phyloP scores from a whole-genome alignment of 192 early-diverging fungal species.

The Dimargaris verticillata region DNA sequence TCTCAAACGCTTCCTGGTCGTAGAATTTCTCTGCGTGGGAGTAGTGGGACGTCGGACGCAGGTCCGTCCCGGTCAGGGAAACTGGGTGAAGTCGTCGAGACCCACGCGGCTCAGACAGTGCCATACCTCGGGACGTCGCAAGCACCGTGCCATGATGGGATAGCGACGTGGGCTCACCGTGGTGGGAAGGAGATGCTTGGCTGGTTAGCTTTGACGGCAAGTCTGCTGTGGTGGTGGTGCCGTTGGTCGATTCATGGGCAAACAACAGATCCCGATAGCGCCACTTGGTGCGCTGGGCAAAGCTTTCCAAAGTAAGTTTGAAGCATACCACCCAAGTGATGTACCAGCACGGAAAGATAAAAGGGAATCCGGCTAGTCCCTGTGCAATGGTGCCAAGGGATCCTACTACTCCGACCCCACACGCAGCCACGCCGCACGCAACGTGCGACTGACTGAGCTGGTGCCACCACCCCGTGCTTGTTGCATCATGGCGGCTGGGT shows the following conservation, averaged over 20 bases:
- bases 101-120: neutral
- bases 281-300: neutral
- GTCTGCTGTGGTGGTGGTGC: neutral
- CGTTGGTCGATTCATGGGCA: neutral
- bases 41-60: too few species aligned
- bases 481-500: neutral
- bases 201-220: neutral
- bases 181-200: neutral
- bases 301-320: neutral
- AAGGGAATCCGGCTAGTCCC: neutral
- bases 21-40: too few species aligned
- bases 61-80: too few species aligned
- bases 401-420: neutral
- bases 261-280: neutral
- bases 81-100: too few species aligned
- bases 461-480: neutral
- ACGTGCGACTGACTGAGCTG: neutral
- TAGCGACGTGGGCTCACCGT: neutral
- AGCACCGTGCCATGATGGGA: neutral
- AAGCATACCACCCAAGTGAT: neutral
- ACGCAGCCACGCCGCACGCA: neutral
- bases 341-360: constrained; percentile 1
- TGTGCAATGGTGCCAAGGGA: neutral
- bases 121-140: neutral
- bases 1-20: too few species aligned